Percentiles rank a stretch among this genome's conserved stretches.
phyloP scores from a whole-genome alignment of 169 alveolate species.

The Plasmodium coatneyi region DNA sequence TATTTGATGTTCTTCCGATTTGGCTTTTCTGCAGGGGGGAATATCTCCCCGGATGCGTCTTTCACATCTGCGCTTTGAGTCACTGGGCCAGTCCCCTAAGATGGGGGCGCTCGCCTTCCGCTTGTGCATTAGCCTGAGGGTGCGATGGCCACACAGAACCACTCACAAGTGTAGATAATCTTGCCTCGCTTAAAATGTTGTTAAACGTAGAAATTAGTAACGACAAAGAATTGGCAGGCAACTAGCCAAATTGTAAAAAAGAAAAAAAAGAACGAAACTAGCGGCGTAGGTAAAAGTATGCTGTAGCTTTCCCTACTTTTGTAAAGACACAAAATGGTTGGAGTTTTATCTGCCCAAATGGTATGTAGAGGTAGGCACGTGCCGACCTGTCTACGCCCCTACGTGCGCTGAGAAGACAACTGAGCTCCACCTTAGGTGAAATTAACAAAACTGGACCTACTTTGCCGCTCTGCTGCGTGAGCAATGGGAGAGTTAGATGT shows the following conservation, averaged over 20 bases:
- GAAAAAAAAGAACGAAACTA: background rate
- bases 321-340: background rate
- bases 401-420: background rate
- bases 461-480: background rate
- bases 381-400: background rate
- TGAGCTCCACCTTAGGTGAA: background rate
- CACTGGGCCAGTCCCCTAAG: background rate
- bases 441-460: background rate
- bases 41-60: background rate
- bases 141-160: background rate
- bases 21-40: background rate
- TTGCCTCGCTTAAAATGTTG: background rate
- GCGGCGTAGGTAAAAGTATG: background rate
- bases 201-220: background rate
- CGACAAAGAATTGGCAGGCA: background rate
- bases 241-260: too few relatives aligned
- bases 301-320: background rate
- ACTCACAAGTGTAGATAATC: background rate
- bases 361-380: background rate
- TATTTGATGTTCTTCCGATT: background rate
- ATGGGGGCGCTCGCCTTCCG: background rate
- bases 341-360: background rate
- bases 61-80: background rate
- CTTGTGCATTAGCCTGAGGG: background rate
- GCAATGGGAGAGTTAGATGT: background rate